These are phyloP conservation scores for barley (Hordeum vulgare) DNA, from an alignment of 176 grass and related monocot species.

Conservation along the genomic window DNA sequence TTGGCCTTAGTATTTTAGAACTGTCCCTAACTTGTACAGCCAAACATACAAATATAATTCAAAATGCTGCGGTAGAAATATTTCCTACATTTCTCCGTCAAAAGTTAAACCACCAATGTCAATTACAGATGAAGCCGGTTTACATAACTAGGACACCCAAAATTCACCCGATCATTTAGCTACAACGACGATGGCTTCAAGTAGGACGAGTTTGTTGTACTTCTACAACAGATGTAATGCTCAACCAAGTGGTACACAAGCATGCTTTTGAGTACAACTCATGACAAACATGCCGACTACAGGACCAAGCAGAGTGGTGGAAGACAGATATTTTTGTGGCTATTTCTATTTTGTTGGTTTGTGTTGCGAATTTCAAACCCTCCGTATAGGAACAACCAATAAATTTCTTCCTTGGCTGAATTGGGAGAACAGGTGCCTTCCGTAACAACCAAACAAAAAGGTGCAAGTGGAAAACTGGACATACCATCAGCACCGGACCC, in stretches of 20 bases:
- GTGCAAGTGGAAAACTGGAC: neutral
- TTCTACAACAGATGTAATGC: neutral
- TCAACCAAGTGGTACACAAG: neutral
- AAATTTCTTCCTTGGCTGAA: neutral
- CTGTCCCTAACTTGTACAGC: neutral
- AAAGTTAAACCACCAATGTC: conserved; percentile 39
- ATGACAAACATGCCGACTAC: neutral
- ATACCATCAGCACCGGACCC: conserved; percentile 90
- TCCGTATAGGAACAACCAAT: neutral
- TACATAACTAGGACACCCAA: neutral
- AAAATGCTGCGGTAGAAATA: neutral
- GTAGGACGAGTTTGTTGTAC: neutral
- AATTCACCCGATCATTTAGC: neutral
- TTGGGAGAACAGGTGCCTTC: neutral
- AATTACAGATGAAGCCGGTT: neutral
- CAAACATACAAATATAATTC: neutral
- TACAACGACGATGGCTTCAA: neutral
- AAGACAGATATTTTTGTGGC: neutral
- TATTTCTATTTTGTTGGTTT: neutral
- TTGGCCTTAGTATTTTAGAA: neutral
- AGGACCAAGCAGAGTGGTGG: neutral
- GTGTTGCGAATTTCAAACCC: neutral
- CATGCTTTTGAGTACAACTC: neutral
- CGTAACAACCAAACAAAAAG: neutral
- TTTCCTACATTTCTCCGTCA: neutral